Evolutionary conservation across 305 asterid species (phyloP).

Genomic region (Solanum hybrid): DNA sequence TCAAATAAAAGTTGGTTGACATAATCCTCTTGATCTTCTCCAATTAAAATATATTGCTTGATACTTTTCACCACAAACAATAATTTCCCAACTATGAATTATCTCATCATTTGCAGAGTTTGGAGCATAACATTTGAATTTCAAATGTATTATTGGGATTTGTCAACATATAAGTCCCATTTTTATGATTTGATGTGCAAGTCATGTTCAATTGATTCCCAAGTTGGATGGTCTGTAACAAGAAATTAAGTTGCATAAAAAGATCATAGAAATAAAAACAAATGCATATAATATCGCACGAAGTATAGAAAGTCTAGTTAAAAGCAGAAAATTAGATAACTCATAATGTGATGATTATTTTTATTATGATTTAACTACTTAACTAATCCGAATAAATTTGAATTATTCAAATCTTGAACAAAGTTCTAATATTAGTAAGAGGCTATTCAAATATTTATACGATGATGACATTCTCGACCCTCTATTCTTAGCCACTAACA

Average conservation of each 20-base stretch:
- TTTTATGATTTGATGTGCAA: constrained; percentile 47
- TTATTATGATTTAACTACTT: not conserved
- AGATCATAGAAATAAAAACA: not conserved
- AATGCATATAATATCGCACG: not conserved
- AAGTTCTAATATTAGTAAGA: not conserved
- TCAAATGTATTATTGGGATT: constrained; percentile 20
- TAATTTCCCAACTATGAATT: not conserved
- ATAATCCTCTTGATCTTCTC: not conserved
- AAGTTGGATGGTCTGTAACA: constrained; percentile 40
- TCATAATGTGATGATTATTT: not conserved
- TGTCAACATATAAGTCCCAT: constrained; percentile 28
- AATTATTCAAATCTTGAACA: not conserved
- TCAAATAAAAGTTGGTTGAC: not conserved
- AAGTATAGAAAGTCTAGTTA: not conserved
- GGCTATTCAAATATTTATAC: not conserved
- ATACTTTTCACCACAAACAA: not conserved
- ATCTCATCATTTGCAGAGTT: constrained; percentile 50
- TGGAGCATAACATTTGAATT: constrained; percentile 50
- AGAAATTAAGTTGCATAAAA: not conserved
- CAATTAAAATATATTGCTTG: not conserved
- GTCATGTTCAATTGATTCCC: constrained; percentile 48
- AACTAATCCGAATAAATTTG: not conserved
- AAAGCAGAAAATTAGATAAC: not conserved
- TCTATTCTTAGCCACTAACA: not conserved
- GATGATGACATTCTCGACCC: not conserved